These are phyloP conservation scores for Colletotrichum limetticola DNA, from an alignment of 2,329 filamentous ascomycete species.

Conservation along the genomic window DNA sequence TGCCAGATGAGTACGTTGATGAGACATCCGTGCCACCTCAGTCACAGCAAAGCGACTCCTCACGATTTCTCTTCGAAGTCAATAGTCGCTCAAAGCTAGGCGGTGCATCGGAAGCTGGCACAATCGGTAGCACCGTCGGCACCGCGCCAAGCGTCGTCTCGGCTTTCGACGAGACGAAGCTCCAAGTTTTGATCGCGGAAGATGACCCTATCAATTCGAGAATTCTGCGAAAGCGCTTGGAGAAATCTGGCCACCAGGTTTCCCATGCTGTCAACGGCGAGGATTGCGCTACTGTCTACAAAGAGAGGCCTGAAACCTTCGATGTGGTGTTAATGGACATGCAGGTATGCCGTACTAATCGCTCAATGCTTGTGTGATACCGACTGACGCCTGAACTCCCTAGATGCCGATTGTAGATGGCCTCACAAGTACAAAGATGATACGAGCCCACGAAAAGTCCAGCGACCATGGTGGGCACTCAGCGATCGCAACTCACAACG, in stretches of 20 bases:
- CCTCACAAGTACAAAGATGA: constrained; percentile 83
- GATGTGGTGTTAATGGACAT: constrained; percentile 93
- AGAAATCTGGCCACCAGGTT: constrained; percentile 79
- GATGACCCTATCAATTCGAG: constrained; percentile 90
- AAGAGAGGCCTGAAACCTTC: constrained; percentile 70
- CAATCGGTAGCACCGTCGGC: not conserved
- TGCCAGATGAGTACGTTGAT: constrained; percentile 58
- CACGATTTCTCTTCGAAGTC: constrained; percentile 53
- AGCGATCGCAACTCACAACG: constrained; percentile 66
- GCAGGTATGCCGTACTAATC: constrained; percentile 69
- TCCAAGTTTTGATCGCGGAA: constrained; percentile 82
- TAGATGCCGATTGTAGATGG: constrained; percentile 96
- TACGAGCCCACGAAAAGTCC: constrained; percentile 76
- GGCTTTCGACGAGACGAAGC: constrained; percentile 46
- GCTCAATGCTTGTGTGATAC: not conserved
- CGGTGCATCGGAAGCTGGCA: constrained; percentile 16
- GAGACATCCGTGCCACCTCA: constrained; percentile 42
- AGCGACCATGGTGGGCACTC: constrained; percentile 63
- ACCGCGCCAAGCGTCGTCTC: constrained; percentile 23
- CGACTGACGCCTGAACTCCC: not conserved
- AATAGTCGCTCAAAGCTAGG: constrained; percentile 25
- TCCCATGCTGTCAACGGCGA: constrained; percentile 83
- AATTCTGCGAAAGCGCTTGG: constrained; percentile 81
- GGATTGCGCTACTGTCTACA: constrained; percentile 80
- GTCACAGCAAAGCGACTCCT: constrained; percentile 45